Evolutionary conservation across 192 early-diverging fungal genomes (phyloP).

Genomic region (Backusella westeae): DNA sequence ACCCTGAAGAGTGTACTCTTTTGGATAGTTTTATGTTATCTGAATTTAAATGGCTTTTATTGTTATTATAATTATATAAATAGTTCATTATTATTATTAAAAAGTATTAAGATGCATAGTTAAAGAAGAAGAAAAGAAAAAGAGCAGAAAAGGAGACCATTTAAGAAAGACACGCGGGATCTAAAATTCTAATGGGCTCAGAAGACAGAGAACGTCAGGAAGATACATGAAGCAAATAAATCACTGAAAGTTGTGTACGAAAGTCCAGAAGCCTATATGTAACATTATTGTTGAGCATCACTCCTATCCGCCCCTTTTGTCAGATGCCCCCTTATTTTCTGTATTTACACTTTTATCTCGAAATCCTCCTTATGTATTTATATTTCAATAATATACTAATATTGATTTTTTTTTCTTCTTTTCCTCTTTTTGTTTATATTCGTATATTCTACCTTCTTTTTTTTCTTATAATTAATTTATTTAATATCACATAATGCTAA

Average conservation of each 20-base stretch:
- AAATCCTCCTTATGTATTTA: constrained; percentile 5
- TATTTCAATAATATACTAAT: not conserved
- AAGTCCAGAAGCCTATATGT: not conserved
- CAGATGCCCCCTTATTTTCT: not conserved
- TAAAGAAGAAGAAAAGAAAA: constrained; percentile 1
- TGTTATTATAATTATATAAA: not conserved
- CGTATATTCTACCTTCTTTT: not conserved
- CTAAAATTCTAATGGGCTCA: constrained; percentile 7
- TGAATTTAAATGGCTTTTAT: not conserved
- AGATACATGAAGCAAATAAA: constrained; percentile 15
- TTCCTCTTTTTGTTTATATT: not conserved
- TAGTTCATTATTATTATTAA: not conserved
- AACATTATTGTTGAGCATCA: not conserved
- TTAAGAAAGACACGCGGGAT: constrained; percentile 5
- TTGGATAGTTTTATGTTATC: not conserved
- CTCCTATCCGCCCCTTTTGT: constrained; percentile 3
- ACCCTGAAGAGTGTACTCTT: not conserved
- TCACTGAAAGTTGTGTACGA: not conserved
- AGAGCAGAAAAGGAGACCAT: not conserved
- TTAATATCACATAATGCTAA: constrained; percentile 3
- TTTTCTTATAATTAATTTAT: not conserved
- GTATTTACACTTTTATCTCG: not conserved
- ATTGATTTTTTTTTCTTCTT: not conserved
- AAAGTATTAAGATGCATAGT: constrained; percentile 7
- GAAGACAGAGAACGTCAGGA: constrained; percentile 18